These are phyloP conservation scores for Gloeopeniophorella convolvens DNA, from an alignment of 768 basidiomycete genomes.

Conservation along the genomic window DNA sequence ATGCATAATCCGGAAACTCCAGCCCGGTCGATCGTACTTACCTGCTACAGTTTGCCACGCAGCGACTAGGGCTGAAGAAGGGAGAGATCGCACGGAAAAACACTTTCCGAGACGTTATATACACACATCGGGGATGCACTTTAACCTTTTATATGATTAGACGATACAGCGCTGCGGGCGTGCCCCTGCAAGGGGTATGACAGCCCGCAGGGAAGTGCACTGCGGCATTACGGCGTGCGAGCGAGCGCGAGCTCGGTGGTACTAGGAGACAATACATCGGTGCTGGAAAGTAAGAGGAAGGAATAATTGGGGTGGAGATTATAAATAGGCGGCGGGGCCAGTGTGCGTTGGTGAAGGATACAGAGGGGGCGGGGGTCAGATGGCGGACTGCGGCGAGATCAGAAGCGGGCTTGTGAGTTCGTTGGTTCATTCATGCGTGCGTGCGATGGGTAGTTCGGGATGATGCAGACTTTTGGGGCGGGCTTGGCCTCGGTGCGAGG, in stretches of 20 bases:
- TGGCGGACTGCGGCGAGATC: constrained; percentile 1
- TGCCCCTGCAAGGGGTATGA: neutral
- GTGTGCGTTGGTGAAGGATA: constrained; percentile 13
- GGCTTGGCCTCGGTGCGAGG: no score
- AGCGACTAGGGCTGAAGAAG: no score
- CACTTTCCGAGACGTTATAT: constrained; percentile 7
- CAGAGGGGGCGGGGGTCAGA: neutral
- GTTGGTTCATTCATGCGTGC: neutral
- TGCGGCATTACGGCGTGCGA: neutral
- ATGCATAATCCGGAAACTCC: no score
- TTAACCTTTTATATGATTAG: constrained; percentile 13
- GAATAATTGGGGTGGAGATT: neutral
- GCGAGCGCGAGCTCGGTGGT: neutral
- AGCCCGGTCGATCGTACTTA: no score
- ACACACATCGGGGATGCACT: constrained; percentile 1
- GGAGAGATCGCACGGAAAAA: constrained; percentile 3
- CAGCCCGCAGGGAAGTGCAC: constrained; percentile 8
- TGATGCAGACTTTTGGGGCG: no score
- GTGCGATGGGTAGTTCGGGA: neutral
- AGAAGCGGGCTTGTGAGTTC: neutral
- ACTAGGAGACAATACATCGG: constrained; percentile 6
- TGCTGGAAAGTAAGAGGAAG: no score
- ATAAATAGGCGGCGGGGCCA: constrained; percentile 17
- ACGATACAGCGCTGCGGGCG: no score
- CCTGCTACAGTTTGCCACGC: no score